A percentile compares a stretch with the other conserved stretches of the same genome.
Conservation (phyloP, 208 protist species). For the Leishmania tropica region DNA sequence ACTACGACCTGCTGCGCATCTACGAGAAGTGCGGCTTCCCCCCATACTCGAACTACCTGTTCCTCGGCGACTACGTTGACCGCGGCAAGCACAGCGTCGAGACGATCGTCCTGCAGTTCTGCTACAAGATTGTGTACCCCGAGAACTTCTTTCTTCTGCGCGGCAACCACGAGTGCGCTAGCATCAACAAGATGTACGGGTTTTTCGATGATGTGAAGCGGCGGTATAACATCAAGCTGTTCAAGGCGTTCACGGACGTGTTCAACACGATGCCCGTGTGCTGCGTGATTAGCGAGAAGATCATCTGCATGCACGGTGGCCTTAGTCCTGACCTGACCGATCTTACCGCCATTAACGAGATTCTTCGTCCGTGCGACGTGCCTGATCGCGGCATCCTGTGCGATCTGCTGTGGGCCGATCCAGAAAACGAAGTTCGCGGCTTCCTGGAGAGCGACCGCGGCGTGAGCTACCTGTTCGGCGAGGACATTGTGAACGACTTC, state of each 20-base stretch:
- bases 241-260: constrained; percentile 99
- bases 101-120: constrained; percentile 89
- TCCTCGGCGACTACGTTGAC: constrained; percentile 99
- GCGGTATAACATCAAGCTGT: constrained; percentile 96
- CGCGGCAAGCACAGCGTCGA: constrained; percentile 97
- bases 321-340: constrained; percentile 97
- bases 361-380: constrained; percentile 97
- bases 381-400: constrained; percentile 99
- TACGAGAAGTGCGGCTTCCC: constrained; percentile 99
- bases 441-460: constrained; percentile 98
- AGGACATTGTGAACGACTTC: constrained; percentile 98
- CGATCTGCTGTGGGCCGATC: constrained; percentile 99
- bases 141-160: constrained; percentile 99
- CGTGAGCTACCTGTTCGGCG: constrained; percentile 98
- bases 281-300: constrained; percentile 99
- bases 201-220: constrained; percentile 98
- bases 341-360: constrained; percentile 94
- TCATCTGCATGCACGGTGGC: constrained; percentile 99
- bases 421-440: constrained; percentile 61
- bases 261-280: constrained; percentile 99
- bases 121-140: constrained; percentile 97
- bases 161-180: constrained; percentile 99
- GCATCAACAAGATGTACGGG: constrained; percentile 99
- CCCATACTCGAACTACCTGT: constrained; percentile 99
- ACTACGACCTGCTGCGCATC: constrained; percentile 98